Evolutionary conservation across 2,329 filamentous ascomycete species (phyloP).

Genomic region (Stachybotrys chlorohalonatus): DNA sequence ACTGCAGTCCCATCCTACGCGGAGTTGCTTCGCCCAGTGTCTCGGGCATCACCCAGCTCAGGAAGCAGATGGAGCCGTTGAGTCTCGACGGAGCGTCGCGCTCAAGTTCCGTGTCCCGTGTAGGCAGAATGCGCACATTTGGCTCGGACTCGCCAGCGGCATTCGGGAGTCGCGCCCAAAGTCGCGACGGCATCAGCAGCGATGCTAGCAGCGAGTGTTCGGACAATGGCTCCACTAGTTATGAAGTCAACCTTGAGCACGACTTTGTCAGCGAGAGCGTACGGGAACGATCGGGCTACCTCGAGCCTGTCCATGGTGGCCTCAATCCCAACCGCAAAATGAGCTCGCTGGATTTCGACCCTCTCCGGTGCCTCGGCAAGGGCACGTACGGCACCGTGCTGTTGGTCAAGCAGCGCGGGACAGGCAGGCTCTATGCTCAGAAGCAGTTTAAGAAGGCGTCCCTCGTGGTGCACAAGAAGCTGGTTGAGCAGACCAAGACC

Average conservation of each 20-base stretch:
- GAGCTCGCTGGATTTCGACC: constrained; percentile 82
- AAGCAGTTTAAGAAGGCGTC: constrained; percentile 99
- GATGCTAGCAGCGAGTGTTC: constrained; percentile 51
- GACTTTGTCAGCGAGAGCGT: constrained; percentile 72
- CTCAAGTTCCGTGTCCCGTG: constrained; percentile 46
- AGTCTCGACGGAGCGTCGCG: constrained; percentile 52
- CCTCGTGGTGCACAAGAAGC: constrained; percentile 86
- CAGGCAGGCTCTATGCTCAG: constrained; percentile 87
- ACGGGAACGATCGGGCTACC: constrained; percentile 31
- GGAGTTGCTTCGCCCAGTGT: constrained; percentile 42
- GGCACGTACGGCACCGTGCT: constrained; percentile 93
- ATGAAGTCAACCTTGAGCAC: constrained; percentile 74
- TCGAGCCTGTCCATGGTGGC: constrained; percentile 43
- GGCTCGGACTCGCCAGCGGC: constrained; percentile 38
- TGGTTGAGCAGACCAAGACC: constrained; percentile 95
- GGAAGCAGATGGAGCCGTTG: constrained; percentile 71
- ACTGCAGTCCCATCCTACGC: constrained; percentile 54
- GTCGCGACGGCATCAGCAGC: constrained; percentile 46
- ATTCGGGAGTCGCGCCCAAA: constrained; percentile 44
- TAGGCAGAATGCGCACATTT: constrained; percentile 29
- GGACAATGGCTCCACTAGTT: constrained; percentile 61
- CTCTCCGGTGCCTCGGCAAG: constrained; percentile 86
- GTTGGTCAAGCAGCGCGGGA: constrained; percentile 80
- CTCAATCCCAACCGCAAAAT: constrained; percentile 65
- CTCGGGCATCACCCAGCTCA: constrained; percentile 74